Conservation (phyloP, 2,329 filamentous ascomycete species). For the Colletotrichum filicis region DNA sequence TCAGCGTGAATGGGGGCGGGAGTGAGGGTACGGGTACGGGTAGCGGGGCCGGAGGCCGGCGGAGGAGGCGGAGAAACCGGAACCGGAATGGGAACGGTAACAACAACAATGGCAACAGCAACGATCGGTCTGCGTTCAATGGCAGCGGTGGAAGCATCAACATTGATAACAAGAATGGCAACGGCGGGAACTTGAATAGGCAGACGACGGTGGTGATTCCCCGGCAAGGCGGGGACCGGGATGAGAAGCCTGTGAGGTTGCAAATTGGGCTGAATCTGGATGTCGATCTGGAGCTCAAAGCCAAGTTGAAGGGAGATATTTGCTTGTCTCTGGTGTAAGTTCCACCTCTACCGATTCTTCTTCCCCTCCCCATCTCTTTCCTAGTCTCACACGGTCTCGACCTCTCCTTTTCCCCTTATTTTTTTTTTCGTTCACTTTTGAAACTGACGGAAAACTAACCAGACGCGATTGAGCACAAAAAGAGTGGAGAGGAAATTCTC, state of each 20-base stretch:
- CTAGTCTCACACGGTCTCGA: no score
- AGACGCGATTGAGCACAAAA: conserved; percentile 21
- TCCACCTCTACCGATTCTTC: background rate
- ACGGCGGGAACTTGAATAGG: background rate
- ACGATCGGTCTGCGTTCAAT: background rate
- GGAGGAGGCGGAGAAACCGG: background rate
- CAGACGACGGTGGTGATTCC: conserved; percentile 38
- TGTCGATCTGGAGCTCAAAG: conserved; percentile 82
- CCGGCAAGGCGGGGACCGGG: conserved; percentile 37
- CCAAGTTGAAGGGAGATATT: conserved; percentile 80
- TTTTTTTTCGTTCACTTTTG: no score
- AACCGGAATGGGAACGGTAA: conserved; percentile 16
- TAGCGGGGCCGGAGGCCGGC: background rate
- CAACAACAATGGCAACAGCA: background rate
- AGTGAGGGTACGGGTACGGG: background rate
- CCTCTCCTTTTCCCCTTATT: no score
- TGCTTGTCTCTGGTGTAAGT: conserved; percentile 75
- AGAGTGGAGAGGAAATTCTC: conserved; percentile 31
- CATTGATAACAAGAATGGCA: background rate
- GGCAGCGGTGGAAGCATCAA: background rate
- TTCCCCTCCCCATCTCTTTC: no score
- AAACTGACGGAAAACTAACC: conserved; percentile 8
- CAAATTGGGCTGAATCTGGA: conserved; percentile 80
- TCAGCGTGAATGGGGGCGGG: background rate
- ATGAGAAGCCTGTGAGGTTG: conserved; percentile 74